Conservation (phyloP, 306 rosid species). For the Echinosophora koreensis region DNA sequence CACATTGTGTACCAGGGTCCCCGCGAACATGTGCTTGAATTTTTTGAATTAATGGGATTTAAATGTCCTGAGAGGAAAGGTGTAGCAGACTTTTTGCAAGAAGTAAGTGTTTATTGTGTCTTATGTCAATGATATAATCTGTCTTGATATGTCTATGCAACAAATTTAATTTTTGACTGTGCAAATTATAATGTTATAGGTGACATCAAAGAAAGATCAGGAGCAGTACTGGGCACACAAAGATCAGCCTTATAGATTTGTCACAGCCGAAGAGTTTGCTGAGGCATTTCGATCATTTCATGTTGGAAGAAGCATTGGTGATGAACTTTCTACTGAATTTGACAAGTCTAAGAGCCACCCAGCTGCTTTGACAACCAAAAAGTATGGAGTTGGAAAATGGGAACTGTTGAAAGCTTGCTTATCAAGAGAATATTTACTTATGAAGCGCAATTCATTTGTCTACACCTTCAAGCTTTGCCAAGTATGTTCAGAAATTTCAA, state of each 20-base stretch:
- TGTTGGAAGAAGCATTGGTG: constrained; percentile 49
- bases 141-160: neutral
- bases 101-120: constrained; percentile 46
- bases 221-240: constrained; percentile 64
- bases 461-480: constrained; percentile 63
- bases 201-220: constrained; percentile 74
- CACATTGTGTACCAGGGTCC: constrained; percentile 75
- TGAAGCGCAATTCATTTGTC: constrained; percentile 75
- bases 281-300: constrained; percentile 57
- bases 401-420: constrained; percentile 67
- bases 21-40: constrained; percentile 57
- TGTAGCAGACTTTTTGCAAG: constrained; percentile 74
- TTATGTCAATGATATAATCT: constrained; percentile 4
- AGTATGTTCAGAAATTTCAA: constrained; percentile 50
- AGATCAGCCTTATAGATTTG: constrained; percentile 61
- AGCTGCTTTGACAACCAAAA: constrained; percentile 60
- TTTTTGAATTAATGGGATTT: constrained; percentile 61
- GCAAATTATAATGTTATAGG: constrained; percentile 45
- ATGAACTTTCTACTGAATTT: constrained; percentile 59
- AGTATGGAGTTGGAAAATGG: constrained; percentile 56
- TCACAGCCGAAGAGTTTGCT: constrained; percentile 57
- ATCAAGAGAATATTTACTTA: constrained; percentile 67
- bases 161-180: constrained; percentile 8
- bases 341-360: constrained; percentile 71
- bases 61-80: constrained; percentile 71